Conservation (phyloP, 805 yeast genomes). For the Candida broadrunensis region DNA sequence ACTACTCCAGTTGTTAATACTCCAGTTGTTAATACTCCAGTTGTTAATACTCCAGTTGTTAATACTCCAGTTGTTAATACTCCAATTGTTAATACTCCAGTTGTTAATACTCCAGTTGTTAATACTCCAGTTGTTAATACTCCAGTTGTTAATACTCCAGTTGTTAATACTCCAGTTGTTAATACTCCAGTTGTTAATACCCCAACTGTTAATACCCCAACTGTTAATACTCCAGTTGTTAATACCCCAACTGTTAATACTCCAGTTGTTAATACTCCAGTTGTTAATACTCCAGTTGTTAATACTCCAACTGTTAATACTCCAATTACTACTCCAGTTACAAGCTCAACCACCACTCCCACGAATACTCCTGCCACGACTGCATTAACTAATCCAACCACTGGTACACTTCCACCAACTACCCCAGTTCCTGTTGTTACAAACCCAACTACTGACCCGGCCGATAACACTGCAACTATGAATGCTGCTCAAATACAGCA, state of each 20-base stretch:
- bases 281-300: slow-evolving; percentile 12
- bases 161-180: slow-evolving; percentile 12
- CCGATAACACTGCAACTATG: slow-evolving; percentile 13
- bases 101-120: slow-evolving; percentile 8
- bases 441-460: slow-evolving; percentile 10
- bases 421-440: slow-evolving; percentile 11
- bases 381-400: slow-evolving; percentile 9
- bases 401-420: slow-evolving; percentile 5
- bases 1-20: slow-evolving; percentile 6
- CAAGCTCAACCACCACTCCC: slow-evolving; percentile 9
- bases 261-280: slow-evolving; percentile 12
- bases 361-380: slow-evolving; percentile 12
- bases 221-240: slow-evolving; percentile 14
- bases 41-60: background rate
- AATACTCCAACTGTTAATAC: slow-evolving; percentile 13
- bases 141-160: slow-evolving; percentile 4
- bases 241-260: slow-evolving; percentile 15
- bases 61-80: slow-evolving; percentile 7
- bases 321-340: slow-evolving; percentile 9
- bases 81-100: slow-evolving; percentile 1
- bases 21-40: slow-evolving; percentile 1
- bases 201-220: slow-evolving; percentile 14
- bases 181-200: slow-evolving; percentile 12
- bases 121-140: slow-evolving; percentile 14
- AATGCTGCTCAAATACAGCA: slow-evolving; percentile 9